Evolutionary conservation across 139 green algal genomes (phyloP).

Genomic region (Coelastrella sp.): DNA sequence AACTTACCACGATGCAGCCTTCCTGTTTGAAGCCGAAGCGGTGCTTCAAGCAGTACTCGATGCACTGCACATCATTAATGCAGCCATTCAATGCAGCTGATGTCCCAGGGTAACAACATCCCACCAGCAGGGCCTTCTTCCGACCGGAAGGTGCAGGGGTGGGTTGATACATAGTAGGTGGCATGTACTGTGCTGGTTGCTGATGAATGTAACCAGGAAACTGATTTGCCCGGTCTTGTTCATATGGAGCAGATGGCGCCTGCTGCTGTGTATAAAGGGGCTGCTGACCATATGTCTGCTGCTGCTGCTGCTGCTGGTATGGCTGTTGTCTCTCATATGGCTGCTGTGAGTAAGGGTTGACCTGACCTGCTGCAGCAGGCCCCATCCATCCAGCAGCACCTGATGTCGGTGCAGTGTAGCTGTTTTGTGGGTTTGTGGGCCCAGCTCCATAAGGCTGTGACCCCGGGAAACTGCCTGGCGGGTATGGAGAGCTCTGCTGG

Average conservation of each 20-base stretch:
- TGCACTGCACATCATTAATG: constrained; percentile 49
- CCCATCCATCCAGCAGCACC: not conserved
- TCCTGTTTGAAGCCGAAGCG: constrained; percentile 39
- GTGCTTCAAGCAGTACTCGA: constrained; percentile 45
- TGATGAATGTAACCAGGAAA: not conserved
- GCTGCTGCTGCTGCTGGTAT: constrained; percentile 19
- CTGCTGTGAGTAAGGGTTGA: constrained; percentile 24
- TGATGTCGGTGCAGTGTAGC: not conserved
- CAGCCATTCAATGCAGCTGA: constrained; percentile 34
- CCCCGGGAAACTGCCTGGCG: not conserved
- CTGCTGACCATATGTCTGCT: constrained; percentile 32
- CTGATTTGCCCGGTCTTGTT: constrained; percentile 12
- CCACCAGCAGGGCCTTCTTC: constrained; percentile 41
- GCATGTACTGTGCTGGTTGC: not conserved
- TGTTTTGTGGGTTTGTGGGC: not conserved
- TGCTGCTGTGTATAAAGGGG: constrained; percentile 4
- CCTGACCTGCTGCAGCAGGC: constrained; percentile 2
- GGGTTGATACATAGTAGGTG: constrained; percentile 15
- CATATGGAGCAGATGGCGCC: constrained; percentile 3
- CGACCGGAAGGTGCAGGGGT: not conserved
- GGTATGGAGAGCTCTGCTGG: constrained; percentile 21
- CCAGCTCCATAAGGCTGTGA: not conserved
- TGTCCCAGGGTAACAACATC: constrained; percentile 33
- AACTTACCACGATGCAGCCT: constrained; percentile 16
- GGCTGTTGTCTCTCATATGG: not conserved